These are phyloP conservation scores for Tubosaeta sp. DNA, from an alignment of 768 basidiomycete species.

Conservation along the genomic window DNA sequence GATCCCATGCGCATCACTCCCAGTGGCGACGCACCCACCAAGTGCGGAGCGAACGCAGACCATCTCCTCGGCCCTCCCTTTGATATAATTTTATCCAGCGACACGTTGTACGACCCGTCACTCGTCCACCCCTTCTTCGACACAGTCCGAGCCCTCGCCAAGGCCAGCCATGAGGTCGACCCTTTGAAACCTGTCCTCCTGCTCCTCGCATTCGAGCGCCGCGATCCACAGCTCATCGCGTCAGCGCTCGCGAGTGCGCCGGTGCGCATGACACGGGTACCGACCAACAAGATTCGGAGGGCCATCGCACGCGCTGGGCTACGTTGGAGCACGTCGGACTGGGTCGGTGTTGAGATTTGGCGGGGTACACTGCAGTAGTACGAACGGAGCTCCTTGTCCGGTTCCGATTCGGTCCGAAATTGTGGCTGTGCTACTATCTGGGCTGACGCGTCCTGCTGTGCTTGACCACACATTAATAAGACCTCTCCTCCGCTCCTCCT, in stretches of 20 bases:
- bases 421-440: constrained; percentile 20
- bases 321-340: constrained; percentile 63
- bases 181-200: constrained; percentile 6
- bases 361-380: constrained; percentile 16
- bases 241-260: constrained; percentile 54
- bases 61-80: constrained; percentile 48
- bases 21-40: constrained; percentile 28
- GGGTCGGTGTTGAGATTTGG: constrained; percentile 84
- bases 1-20: constrained; percentile 29
- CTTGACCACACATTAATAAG: constrained; percentile 21
- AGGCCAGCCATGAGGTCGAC: neutral
- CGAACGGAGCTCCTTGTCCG: neutral
- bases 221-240: constrained; percentile 67
- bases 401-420: neutral
- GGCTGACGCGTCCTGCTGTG: constrained; percentile 35
- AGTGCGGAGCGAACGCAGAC: constrained; percentile 12
- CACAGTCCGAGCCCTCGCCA: constrained; percentile 54
- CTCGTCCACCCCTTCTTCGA: constrained; percentile 69
- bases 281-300: constrained; percentile 53
- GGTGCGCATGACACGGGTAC: constrained; percentile 56
- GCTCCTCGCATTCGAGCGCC: constrained; percentile 65
- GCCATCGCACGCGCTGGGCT: constrained; percentile 55
- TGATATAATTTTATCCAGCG: constrained; percentile 77
- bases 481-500: neutral
- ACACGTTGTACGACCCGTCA: constrained; percentile 67